Evolutionary conservation across 108 stramenopile species (phyloP).

Genomic region (Skeletonema costatum): DNA sequence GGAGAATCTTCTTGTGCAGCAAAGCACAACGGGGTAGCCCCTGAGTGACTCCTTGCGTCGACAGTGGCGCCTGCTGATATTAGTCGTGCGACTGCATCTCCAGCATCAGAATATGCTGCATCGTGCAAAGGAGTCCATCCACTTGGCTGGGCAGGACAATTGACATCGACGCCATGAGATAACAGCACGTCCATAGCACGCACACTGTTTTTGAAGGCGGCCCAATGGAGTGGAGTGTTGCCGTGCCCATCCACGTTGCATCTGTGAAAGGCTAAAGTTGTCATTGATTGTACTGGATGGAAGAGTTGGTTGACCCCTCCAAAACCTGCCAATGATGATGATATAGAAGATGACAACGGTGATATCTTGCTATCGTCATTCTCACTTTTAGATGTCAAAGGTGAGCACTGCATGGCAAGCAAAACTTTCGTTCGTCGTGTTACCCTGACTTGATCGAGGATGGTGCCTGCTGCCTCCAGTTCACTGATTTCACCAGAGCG

Average conservation of each 20-base stretch:
- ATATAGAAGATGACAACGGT: background rate
- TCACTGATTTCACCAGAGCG: conserved; percentile 52
- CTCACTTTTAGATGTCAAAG: conserved; percentile 42
- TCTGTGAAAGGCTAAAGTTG: conserved; percentile 13
- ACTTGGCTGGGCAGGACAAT: conserved; percentile 78
- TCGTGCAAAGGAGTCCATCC: conserved; percentile 92
- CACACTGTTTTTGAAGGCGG: conserved; percentile 82
- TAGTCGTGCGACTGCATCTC: conserved; percentile 66
- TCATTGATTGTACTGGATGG: conserved; percentile 6
- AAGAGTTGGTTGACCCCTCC: conserved; percentile 11
- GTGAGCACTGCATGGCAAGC: conserved; percentile 48
- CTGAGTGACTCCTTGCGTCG: conserved; percentile 75
- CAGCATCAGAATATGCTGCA: conserved; percentile 84
- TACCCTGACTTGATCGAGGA: conserved; percentile 47
- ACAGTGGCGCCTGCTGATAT: conserved; percentile 76
- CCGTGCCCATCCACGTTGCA: conserved; percentile 78
- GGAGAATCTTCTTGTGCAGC: conserved; percentile 86
- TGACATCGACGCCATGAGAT: conserved; percentile 66
- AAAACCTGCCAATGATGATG: background rate
- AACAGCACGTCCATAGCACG: conserved; percentile 72
- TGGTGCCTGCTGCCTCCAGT: conserved; percentile 52
- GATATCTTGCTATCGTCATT: background rate
- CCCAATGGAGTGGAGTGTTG: conserved; percentile 90
- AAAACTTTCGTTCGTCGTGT: conserved; percentile 45
- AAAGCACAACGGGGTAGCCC: conserved; percentile 88